Evolutionary conservation across 306 rosid genomes (phyloP), one percentile per base, ranked within the genome.

Genomic region (Elaeagnus macrophylla): DNA sequence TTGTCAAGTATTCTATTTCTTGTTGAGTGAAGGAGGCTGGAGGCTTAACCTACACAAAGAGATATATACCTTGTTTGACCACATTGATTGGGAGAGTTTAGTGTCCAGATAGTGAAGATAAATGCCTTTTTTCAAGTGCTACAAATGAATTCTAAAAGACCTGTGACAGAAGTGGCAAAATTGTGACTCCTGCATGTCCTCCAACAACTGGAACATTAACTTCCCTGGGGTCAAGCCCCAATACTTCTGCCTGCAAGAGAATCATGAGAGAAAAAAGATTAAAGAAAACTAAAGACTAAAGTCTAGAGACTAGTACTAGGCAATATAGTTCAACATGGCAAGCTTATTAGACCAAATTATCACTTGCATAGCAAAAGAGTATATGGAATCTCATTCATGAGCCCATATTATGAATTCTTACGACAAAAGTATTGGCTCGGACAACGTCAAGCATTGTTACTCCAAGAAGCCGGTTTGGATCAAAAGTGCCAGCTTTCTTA

Each of bases 161-260:
- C 99, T 93, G 99, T 10, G 99, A 93, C 71, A 93, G 71, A 70
- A 93, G 96, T 18, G 99, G 99, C 54, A 93, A 67, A 62, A 87
- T 93, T 16, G 99, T 93, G 53, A 87, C 80, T 60, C 96, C 99
- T 7, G 96, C 76, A 41, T 93, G 99, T 62, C 99, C 99, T 36
- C 99, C 96, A 49, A 93, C 89, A 25, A 93, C 99, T 0, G 96
- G 99, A 71, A 93, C 99, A 54, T 87, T 89, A 64, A 93, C 96
- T 44, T 87, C 95, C 68, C 94, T 79, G 12, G 99, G 96, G 74
- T 93, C 95, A 67, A 75, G 74, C 49, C 96, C 96, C 20, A 93
- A 75, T 51, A 93, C 94, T 73, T 87, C 99, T 10, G 96, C 96
- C 96, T 93, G 80, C 59, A 61, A 56, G 13, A n/a, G 35, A 48